Evolutionary conservation across 805 yeast species (phyloP), one percentile per base, ranked within the genome.

Genomic region (Grigorovia jiainica): DNA sequence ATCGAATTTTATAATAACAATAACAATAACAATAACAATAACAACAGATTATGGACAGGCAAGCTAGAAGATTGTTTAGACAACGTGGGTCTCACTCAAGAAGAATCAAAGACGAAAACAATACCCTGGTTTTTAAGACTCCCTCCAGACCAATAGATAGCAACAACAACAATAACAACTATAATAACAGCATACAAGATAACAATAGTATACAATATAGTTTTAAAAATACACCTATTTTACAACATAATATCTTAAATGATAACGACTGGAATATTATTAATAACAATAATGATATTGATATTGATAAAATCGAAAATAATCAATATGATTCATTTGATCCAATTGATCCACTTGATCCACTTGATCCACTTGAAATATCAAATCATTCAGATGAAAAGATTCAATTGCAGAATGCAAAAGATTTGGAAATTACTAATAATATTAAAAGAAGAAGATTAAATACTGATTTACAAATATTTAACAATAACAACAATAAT

Each of bases 1-100:
- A n/a, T n/a, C n/a, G n/a, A n/a, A n/a, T n/a, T n/a, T n/a, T n/a
- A n/a, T 11, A 31, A 16, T 16, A 13, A 29, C 16, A 5, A 15
- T 6, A 5, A 31, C 34, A 16, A 30, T 18, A 30, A 30, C 32
- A 8, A 29, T 6, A 29, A 8, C 7, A 5, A 29, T 9, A 36
- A 3, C 33, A 15, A 27, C 11, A 15, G 5, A 41, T 16, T n/a
- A 44, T 47, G 50, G 46, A 47, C 33, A 54, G 64, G 39, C 50
- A 53, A 19, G 51, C 57, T 27, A 56, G 52, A 46, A 47, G 55
- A 15, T 45, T 58, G 40, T 53, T 51, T 21, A 47, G 64, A 34
- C 63, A 57, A 48, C 46, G 64, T 17, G 64, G 64, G 13, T 56
- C 58, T 31, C 55, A 52, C 21, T 48, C 50, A 27, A 47, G 61